Base-by-base conservation (phyloP, 768 basidiomycete species). In the Saitozyma sp. region DNA sequence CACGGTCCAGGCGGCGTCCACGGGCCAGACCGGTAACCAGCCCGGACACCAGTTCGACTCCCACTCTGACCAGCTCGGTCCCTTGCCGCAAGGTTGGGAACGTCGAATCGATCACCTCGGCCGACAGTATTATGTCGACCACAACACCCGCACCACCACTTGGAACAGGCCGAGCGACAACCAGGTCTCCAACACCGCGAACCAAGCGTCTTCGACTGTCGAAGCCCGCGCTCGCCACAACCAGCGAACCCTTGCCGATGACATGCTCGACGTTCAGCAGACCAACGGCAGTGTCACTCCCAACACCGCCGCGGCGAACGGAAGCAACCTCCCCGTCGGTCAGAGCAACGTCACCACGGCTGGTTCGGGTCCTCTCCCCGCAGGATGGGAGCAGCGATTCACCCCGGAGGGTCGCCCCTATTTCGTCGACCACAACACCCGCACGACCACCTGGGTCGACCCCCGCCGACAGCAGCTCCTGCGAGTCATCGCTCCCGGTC, bases 401-500 rank as follows among this genome's bases (percentile, higher is more conserved):
- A 99, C 96, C 3, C 93, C 94, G 0, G 96, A 99, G 81, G 96
- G 96, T 17, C 87, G 96, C 46, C 92, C 96, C 2, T 99, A 99
- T 81, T 99, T 96, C 79, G 96, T 99, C 54, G 96, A 99, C 79
- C 96, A 99, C 82, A 99, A 99, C 77, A 98, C 95, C 10, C 87
- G 96, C 53, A 98, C 96, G 17, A 98, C 96, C 40, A 99, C 96
- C n/a, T 99, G 96, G 96, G 94, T 98, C 20, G 96, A 99, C 78
- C 96, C 96, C 45, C 89, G 96, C 54, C 87, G 96, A 51, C 96
- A 98, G 82, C 92, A 93, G 10, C 86, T 98, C 64, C 89, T 98
- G 63, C 92, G 95, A 65, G 94, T 97, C 53, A 90, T 98, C 88
- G 94, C 92, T 17, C 92, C 93, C 19, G 93, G 94, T 10, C 91